Evolutionary conservation across 352 stramenopile species (phyloP).

Genomic region (Phytophthora megakarya): DNA sequence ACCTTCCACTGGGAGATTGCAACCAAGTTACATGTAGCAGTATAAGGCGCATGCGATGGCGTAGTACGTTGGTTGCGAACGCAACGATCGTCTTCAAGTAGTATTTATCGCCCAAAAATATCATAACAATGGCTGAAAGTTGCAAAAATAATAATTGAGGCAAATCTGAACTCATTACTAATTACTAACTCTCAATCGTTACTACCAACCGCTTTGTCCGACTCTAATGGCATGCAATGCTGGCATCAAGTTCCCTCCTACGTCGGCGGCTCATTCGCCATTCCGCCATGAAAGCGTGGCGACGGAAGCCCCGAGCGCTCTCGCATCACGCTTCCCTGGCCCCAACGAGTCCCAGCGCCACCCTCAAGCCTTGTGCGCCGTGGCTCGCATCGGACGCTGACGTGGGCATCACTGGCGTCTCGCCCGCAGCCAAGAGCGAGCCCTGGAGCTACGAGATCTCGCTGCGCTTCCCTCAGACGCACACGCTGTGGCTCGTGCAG

Average conservation of each 20-base stretch:
- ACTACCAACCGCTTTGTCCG: background rate
- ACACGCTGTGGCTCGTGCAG: slow-evolving; percentile 53
- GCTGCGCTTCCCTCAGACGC: slow-evolving; percentile 49
- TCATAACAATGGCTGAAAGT: too few relatives aligned
- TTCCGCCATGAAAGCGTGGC: slow-evolving; percentile 26
- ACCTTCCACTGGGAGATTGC: background rate
- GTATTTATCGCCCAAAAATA: too few relatives aligned
- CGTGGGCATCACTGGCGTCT: slow-evolving; percentile 54
- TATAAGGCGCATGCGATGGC: too few relatives aligned
- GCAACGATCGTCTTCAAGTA: too few relatives aligned
- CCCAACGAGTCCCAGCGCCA: background rate
- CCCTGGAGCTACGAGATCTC: slow-evolving; percentile 60
- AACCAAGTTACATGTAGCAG: too few relatives aligned
- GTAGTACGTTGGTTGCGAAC: too few relatives aligned
- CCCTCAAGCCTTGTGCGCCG: background rate
- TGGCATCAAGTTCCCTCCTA: slow-evolving; percentile 13
- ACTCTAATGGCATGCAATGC: too few relatives aligned
- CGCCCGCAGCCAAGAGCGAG: slow-evolving; percentile 16
- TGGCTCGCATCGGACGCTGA: slow-evolving; percentile 54
- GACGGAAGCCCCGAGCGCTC: slow-evolving; percentile 5
- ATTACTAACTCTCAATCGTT: too few relatives aligned
- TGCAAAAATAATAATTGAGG: too few relatives aligned
- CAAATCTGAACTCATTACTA: too few relatives aligned
- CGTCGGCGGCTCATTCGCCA: slow-evolving; percentile 1
- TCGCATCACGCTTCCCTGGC: background rate